A percentile compares a stretch with the other conserved stretches of the same genome.
phyloP scores from a whole-genome alignment of 192 early-diverging fungal genomes.

The Funneliformis geosporum region DNA sequence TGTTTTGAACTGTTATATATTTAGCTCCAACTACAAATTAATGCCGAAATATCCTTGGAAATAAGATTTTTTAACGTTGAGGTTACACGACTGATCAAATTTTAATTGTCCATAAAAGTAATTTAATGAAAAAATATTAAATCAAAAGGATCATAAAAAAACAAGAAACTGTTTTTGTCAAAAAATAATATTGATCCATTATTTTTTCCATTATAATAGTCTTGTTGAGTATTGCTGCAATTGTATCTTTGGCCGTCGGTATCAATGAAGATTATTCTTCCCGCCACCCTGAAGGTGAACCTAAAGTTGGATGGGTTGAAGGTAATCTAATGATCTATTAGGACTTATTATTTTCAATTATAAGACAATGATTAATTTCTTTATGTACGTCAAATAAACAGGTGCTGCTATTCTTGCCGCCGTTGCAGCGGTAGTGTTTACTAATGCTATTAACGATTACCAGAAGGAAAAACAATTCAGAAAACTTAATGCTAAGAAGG shows the following conservation, averaged over 20 bases:
- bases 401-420: conserved; percentile 82
- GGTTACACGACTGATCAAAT: no score
- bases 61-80: no score
- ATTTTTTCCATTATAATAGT: conserved; percentile 52
- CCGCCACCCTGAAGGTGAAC: conserved; percentile 65
- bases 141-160: no score
- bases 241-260: conserved; percentile 81
- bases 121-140: background rate
- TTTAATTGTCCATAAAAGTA: no score
- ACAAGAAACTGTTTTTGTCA: no score
- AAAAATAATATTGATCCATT: background rate
- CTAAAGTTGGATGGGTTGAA: conserved; percentile 77
- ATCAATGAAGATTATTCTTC: conserved; percentile 78
- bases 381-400: background rate
- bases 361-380: conserved; percentile 14
- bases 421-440: conserved; percentile 88
- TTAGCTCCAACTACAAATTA: background rate
- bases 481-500: conserved; percentile 84
- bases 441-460: conserved; percentile 88
- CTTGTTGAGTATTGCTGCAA: conserved; percentile 82
- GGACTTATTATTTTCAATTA: background rate
- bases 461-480: conserved; percentile 89
- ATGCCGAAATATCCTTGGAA: no score
- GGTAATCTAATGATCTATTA: background rate
- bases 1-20: background rate